Conservation (phyloP, 768 basidiomycete genomes). For the Agaricus subrufescens region DNA sequence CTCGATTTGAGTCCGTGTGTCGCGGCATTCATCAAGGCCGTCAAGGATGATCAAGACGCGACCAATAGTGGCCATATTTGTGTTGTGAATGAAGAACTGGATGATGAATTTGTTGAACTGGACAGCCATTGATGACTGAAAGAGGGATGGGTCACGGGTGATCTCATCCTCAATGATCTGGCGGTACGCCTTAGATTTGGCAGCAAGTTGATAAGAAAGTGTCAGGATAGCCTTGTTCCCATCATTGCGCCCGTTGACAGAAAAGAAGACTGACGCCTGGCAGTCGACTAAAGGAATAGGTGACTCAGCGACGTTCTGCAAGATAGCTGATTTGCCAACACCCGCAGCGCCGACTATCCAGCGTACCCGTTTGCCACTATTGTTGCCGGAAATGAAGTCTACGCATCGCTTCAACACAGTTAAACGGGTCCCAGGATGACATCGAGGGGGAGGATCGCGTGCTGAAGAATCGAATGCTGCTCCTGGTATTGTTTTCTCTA, state of each 20-base stretch:
- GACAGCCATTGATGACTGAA: background rate
- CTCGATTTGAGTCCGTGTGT: slow-evolving; percentile 6
- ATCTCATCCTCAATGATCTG: slow-evolving; percentile 5
- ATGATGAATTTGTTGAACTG: slow-evolving; percentile 15
- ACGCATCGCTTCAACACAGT: too few relatives aligned
- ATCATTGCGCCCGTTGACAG: background rate
- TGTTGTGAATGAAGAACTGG: slow-evolving; percentile 2
- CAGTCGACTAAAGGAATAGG: too few relatives aligned
- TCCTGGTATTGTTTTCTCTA: too few relatives aligned
- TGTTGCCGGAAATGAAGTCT: too few relatives aligned
- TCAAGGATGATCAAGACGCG: slow-evolving; percentile 13
- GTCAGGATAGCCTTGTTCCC: slow-evolving; percentile 1
- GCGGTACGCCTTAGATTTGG: background rate
- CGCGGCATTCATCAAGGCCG: slow-evolving; percentile 22
- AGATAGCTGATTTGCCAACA: background rate
- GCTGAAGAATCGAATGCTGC: too few relatives aligned
- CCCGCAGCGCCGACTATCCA: too few relatives aligned
- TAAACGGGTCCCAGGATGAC: too few relatives aligned
- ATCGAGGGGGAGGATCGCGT: too few relatives aligned
- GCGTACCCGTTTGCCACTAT: too few relatives aligned
- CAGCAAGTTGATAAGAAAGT: slow-evolving; percentile 18
- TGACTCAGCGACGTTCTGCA: background rate
- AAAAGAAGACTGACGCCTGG: background rate
- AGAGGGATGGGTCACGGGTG: slow-evolving; percentile 3
- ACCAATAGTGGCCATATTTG: too few relatives aligned